Conservation (phyloP, 768 basidiomycete species). For the Trametopsis cervina region DNA sequence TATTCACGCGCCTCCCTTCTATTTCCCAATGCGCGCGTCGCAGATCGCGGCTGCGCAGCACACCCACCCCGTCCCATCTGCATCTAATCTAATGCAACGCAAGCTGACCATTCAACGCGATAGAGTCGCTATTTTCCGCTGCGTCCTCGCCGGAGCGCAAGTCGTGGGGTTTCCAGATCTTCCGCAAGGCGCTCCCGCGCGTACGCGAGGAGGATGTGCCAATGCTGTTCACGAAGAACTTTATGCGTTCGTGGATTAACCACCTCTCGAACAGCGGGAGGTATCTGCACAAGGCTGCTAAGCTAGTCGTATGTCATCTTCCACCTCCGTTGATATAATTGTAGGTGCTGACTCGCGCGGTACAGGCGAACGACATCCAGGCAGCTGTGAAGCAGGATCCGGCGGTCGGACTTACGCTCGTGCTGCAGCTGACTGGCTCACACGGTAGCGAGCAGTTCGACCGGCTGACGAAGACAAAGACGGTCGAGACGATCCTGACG, state of each 20-base stretch:
- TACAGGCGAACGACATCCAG: conserved; percentile 71
- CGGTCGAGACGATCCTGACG: conserved; percentile 76
- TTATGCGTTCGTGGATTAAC: conserved; percentile 96
- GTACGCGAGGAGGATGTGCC: conserved; percentile 62
- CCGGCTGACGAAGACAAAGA: conserved; percentile 86
- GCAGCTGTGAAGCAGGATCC: conserved; percentile 69
- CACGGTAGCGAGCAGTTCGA: conserved; percentile 89
- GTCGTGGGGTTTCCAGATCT: conserved; percentile 94
- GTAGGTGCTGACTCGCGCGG: not conserved
- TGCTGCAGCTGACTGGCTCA: conserved; percentile 77
- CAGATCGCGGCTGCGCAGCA: too few relatives aligned
- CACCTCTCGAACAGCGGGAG: conserved; percentile 86
- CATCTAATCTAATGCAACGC: not conserved
- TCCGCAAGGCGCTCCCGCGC: conserved; percentile 70
- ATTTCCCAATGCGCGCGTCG: too few relatives aligned
- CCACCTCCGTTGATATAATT: not conserved
- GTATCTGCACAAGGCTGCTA: conserved; percentile 84
- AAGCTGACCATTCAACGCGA: not conserved
- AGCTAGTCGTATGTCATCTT: conserved; percentile 52
- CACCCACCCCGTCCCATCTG: too few relatives aligned
- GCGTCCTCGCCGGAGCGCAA: conserved; percentile 84
- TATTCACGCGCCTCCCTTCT: too few relatives aligned
- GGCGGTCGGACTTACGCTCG: conserved; percentile 73
- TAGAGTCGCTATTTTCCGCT: conserved; percentile 82
- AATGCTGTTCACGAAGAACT: conserved; percentile 88